Conservation (phyloP, 306 rosid genomes). For the Medicago lupulina region DNA sequence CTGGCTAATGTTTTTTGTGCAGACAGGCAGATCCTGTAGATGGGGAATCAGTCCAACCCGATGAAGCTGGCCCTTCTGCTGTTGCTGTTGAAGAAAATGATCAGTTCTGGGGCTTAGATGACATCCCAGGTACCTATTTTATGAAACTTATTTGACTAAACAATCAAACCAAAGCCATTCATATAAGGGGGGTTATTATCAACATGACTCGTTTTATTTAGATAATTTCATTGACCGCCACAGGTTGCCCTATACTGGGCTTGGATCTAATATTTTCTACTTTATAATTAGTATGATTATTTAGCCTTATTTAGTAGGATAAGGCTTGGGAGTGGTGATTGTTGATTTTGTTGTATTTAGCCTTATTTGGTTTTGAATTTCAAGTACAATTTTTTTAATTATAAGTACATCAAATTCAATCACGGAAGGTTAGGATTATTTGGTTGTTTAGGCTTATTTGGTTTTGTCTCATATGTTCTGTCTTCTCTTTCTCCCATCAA, state of each 20-base stretch:
- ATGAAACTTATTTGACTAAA: constrained; percentile 15
- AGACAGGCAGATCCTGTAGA: constrained; percentile 81
- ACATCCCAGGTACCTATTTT: constrained; percentile 72
- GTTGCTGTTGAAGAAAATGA: constrained; percentile 71
- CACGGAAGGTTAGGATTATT: neutral
- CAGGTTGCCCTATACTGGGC: neutral
- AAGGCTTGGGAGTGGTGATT: no score
- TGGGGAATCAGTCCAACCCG: constrained; percentile 57
- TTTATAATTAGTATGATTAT: neutral
- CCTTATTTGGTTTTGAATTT: constrained; percentile 8
- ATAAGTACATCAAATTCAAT: constrained; percentile 1
- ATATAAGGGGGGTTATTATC: neutral
- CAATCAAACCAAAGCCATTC: constrained; percentile 17
- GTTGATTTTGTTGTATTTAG: no score
- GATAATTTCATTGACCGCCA: neutral
- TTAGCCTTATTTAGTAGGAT: neutral
- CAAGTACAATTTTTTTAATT: no score
- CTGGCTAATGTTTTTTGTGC: constrained; percentile 36
- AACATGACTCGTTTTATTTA: neutral
- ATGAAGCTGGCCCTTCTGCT: constrained; percentile 53
- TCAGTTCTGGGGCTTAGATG: constrained; percentile 79
- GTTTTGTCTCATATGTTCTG: neutral
- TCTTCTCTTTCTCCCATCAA: constrained; percentile 10
- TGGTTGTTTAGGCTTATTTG: neutral
- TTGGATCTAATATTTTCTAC: neutral